Evolutionary conservation across 2,329 filamentous ascomycete genomes (phyloP), one percentile per base, ranked within the genome.

Genomic region (Tolypocladium capitatum): DNA sequence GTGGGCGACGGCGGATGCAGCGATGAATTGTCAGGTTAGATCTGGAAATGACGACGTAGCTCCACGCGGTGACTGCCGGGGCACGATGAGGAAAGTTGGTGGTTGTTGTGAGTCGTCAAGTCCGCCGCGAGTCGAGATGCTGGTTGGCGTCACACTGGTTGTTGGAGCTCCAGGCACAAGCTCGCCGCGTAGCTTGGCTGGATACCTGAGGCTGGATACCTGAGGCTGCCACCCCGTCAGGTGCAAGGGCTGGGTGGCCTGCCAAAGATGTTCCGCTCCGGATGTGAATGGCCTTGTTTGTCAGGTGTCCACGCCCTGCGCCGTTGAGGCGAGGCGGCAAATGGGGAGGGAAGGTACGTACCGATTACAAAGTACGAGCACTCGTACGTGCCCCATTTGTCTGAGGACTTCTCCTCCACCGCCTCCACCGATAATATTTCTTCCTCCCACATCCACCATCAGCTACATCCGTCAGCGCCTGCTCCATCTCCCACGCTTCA

Each of bases 1-100:
- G 59, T 75, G 70, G 59, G 49, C 35, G 32, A 47, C 24, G 31
- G 46, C 40, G 43, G 21, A 45, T 40, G 36, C 36, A 28, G 18
- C 24, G 38, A 13, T n/a, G 38, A 30, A n/a, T 18, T 28, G 8
- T 18, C 9, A 28, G 24, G 16, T 9, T n/a, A 18, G 14, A 28
- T 2, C 5, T 24, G 5, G 11, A 16, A 10, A 42, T 1, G 24
- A 28, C 8, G 9, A 13, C 24, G 24, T 28, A 41, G 38, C 38
- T 28, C 38, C 9, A 11, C 24, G 24, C 24, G 4, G 38, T 18
- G 38, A 16, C 24, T 42, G 16, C 38, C 38, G 30, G 36, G 46
- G 21, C 46, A 49, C 42, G 46, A 46, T 52, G 48, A 43, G 27
- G 27, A 27, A 34, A 32, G 41, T 31, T 46, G 46, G 24, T 9